Evolutionary conservation across 75 land plant species (phyloP).

Genomic region (Pinus tabuliformis): DNA sequence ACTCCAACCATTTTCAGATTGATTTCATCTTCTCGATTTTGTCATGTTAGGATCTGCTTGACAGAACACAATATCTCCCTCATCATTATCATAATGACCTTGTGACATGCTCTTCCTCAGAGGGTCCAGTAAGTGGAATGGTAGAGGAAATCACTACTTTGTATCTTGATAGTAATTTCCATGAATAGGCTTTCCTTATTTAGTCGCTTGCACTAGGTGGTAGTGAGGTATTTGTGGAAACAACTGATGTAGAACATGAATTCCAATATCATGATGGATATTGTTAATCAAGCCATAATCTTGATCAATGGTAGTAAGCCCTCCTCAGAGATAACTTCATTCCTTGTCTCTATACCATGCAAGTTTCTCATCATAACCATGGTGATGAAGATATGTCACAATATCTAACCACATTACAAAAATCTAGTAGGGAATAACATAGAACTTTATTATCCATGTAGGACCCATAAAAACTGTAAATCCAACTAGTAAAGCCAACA

Average conservation of each 20-base stretch:
- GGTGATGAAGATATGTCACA: constrained; percentile 45
- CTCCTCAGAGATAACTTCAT: constrained; percentile 46
- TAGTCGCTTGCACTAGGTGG: constrained; percentile 27
- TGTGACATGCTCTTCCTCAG: constrained; percentile 18
- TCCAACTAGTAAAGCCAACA: constrained; percentile 9
- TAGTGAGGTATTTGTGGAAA: constrained; percentile 46
- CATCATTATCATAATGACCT: constrained; percentile 30
- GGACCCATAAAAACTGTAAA: constrained; percentile 2
- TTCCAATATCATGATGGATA: constrained; percentile 45
- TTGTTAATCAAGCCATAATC: constrained; percentile 45
- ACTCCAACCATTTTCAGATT: too few species aligned
- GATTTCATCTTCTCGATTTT: too few species aligned
- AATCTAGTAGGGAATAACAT: constrained; percentile 35
- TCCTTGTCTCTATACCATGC: constrained; percentile 48
- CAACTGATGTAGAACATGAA: constrained; percentile 43
- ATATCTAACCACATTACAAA: constrained; percentile 22
- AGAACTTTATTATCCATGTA: constrained; percentile 34
- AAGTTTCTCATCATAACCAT: constrained; percentile 33
- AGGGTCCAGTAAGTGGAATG: constrained; percentile 16
- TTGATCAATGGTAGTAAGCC: constrained; percentile 35
- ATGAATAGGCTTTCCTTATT: constrained; percentile 26
- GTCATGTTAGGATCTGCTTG: constrained; percentile 7
- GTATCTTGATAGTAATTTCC: constrained; percentile 38
- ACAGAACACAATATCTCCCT: constrained; percentile 32
- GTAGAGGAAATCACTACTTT: constrained; percentile 20